Evolutionary conservation across 1,284 basidiomycete species (phyloP), one percentile per base, ranked within the genome.

Genomic region (Melampsora larici-populina): DNA sequence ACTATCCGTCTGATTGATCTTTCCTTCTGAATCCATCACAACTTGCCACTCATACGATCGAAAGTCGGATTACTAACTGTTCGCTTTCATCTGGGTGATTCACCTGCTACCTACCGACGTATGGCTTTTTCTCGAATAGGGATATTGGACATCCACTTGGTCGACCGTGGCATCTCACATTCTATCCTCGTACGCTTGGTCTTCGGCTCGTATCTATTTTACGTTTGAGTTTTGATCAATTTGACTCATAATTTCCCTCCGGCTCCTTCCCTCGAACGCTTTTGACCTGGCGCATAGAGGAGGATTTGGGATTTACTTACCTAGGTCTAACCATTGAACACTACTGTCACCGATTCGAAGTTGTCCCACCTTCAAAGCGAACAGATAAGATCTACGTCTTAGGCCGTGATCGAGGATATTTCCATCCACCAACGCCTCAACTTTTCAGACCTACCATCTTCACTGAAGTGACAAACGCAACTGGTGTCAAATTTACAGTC

Each of bases 301-400:
- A 66, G 48, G 46, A 66, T 33, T 51, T 67, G 33, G 55, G 55
- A 24, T 76, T 76, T n/a, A 76, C 73, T 11, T 76, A 76, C 40
- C 65, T 76, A 2, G 73, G 73, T 24, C 43, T 76, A n/a, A 76
- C 73, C 9, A 76, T 76, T 31, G 73, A 76, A 26, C 64, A 76
- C 48, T 76, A 68, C 31, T 76, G 73, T 36, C 65, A 62, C 36
- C 65, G 67, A 55, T 68, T 76, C 26, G 48, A 31, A 18, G 65
- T 76, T 1, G 43, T 76, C 17, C 73, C 73, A 4, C 49, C 73
- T 11, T 4, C 49, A 17, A 26, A 76, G 33, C 73, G 73, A 17
- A 26, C n/a, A 24, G 67, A 76, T 43, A 76, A 76, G 43, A 60
- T 76, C 21, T 76, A 68, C 65, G 65, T 76, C n/a, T 26, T 76